These are phyloP conservation scores for Salix suchowensis DNA, from an alignment of 345 rosid species.

Conservation along the genomic window DNA sequence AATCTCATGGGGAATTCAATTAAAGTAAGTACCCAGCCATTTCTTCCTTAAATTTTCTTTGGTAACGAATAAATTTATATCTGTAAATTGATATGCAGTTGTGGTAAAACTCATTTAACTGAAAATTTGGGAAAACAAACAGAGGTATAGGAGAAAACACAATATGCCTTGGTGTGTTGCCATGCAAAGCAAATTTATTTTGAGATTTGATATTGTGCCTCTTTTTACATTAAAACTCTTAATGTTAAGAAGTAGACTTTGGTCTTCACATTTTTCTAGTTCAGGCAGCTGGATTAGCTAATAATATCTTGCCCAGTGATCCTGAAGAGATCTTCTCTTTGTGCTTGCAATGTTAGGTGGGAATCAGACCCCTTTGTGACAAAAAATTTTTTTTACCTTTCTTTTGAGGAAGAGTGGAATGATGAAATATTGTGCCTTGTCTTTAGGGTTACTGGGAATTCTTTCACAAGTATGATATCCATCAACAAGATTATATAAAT, in stretches of 20 bases:
- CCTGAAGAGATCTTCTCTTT: neutral
- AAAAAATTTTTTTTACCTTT: neutral
- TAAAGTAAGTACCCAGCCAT: slow-evolving; percentile 49
- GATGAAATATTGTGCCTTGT: neutral
- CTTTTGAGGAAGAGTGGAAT: neutral
- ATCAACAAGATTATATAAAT: no score
- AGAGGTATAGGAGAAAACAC: neutral
- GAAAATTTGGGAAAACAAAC: neutral
- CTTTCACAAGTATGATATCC: no score
- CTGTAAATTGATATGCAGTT: neutral
- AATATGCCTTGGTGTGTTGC: neutral
- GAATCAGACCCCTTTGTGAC: neutral
- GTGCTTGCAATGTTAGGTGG: neutral
- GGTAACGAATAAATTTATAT: neutral
- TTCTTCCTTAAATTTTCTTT: slow-evolving; percentile 1
- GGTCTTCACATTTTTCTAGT: neutral
- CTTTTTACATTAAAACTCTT: no score
- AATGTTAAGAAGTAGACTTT: neutral
- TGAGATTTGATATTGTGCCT: no score
- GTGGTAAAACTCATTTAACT: neutral
- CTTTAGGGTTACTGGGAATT: neutral
- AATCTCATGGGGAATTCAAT: slow-evolving; percentile 96
- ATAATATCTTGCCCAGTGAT: neutral
- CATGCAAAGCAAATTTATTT: neutral
- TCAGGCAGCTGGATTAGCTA: neutral